Evolutionary conservation across 2,329 filamentous ascomycete species (phyloP).

Genomic region (Xylaria multiplex): DNA sequence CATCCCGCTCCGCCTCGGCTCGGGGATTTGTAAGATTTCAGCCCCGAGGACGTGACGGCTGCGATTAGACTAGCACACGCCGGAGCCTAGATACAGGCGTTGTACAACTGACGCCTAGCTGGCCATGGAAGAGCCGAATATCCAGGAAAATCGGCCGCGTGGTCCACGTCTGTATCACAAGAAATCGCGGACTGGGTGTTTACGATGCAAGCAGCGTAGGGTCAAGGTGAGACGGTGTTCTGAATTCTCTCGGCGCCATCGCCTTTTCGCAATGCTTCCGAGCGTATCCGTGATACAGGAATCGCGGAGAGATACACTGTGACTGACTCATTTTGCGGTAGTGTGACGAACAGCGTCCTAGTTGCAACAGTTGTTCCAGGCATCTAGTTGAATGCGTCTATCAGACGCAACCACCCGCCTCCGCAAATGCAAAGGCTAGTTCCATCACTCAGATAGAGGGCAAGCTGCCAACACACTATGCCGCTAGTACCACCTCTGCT

Average conservation of each 20-base stretch:
- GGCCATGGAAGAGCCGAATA: conserved; percentile 35
- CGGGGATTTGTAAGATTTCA: conserved; percentile 3
- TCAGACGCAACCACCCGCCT: conserved; percentile 34
- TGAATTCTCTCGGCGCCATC: conserved; percentile 1
- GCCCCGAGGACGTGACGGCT: conserved; percentile 25
- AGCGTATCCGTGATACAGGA: not conserved
- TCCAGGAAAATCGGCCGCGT: conserved; percentile 42
- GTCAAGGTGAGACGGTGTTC: conserved; percentile 44
- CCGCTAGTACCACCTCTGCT: conserved; percentile 18
- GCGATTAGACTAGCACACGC: conserved; percentile 25
- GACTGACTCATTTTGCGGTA: conserved; percentile 33
- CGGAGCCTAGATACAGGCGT: conserved; percentile 23
- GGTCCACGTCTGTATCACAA: conserved; percentile 51
- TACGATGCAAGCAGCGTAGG: conserved; percentile 47
- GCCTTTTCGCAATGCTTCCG: not conserved
- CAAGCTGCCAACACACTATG: conserved; percentile 24
- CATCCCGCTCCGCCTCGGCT: conserved; percentile 5
- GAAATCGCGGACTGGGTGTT: conserved; percentile 48
- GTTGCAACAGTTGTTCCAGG: conserved; percentile 47
- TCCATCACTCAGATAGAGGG: conserved; percentile 24
- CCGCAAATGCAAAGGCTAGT: conserved; percentile 25
- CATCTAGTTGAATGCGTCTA: conserved; percentile 49
- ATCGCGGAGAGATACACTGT: conserved; percentile 3
- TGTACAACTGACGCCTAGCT: conserved; percentile 25
- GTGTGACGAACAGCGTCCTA: conserved; percentile 48